Evolutionary conservation across 148 eudicot genomes (phyloP), one percentile per base, ranked within the genome.

Genomic region (Rhododendron ferrugineum): DNA sequence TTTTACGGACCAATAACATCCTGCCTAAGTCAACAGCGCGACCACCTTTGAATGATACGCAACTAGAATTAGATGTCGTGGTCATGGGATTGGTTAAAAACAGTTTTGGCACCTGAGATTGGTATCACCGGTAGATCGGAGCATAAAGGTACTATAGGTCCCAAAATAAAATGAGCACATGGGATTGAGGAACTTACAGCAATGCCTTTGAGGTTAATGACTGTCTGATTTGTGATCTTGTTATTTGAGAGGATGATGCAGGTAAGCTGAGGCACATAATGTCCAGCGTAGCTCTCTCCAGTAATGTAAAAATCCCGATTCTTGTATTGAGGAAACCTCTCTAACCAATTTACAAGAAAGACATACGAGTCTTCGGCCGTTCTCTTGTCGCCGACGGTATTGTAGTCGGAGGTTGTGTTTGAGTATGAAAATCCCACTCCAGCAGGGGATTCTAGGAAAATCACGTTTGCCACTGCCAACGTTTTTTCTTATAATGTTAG

Each of bases 381-480:
- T 37, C 36, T 70, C 8, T 20, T 34, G 22, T 85, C 87, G 0
- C 77, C 83, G n/a, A n/a, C 70, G 1, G 34, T 32, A 40, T 0
- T 1, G 34, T 84, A 85, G 52, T 85, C 87, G 0, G 79, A 80
- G 8, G 87, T 3, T n/a, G 84, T 85, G 62, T 78, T 85, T 15
- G 86, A 84, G 14, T 83, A 83, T 23, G 85, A 83, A 46, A 83
- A 83, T 75, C 85, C 85, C 52, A 84, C 85, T 44, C 86, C 86
- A 2, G 82, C 86, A 0, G 75, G 82, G 11, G 87, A 79, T 23
- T 80, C 83, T 44, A 85, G 62, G 78, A 79, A 85, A 2, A 85
- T 50, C 16, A 85, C 73, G 13, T 85, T 85, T 13, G 87, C 87
- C 56, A 16, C 87, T 85, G 83, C 52, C 42, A 28, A 73, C 6